Conservation (phyloP, 768 basidiomycete genomes). For the Lentinus tigrinus region DNA sequence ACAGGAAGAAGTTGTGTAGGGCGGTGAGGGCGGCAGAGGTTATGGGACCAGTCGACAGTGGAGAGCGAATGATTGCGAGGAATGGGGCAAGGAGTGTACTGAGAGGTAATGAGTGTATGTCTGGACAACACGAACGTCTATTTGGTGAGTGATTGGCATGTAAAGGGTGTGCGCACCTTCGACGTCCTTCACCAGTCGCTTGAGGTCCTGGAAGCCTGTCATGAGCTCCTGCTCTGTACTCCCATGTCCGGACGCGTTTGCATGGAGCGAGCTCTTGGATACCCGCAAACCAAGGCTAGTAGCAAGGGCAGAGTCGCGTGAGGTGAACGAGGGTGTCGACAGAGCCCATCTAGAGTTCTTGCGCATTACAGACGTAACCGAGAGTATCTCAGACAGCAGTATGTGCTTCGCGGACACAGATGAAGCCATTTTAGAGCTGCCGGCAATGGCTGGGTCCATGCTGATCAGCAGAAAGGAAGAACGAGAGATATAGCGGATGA, state of each 20-base stretch:
- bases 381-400: conserved; percentile 84
- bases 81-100: conserved; percentile 78
- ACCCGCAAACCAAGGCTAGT: conserved; percentile 74
- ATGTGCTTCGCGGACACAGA: conserved; percentile 69
- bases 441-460: conserved; percentile 6
- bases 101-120: conserved; percentile 57
- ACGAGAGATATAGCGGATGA: background rate
- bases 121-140: conserved; percentile 35
- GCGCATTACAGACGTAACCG: conserved; percentile 93
- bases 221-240: conserved; percentile 83
- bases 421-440: background rate
- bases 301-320: conserved; percentile 67
- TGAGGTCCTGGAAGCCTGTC: conserved; percentile 85
- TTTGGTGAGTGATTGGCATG: background rate
- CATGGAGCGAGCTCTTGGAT: conserved; percentile 45
- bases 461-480: background rate
- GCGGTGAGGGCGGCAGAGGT: conserved; percentile 91
- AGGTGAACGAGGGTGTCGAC: conserved; percentile 55
- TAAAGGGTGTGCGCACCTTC: conserved; percentile 45
- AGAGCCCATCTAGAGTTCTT: conserved; percentile 97
- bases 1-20: conserved; percentile 85
- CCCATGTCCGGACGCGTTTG: conserved; percentile 46
- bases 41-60: conserved; percentile 94
- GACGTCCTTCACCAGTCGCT: conserved; percentile 66
- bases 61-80: conserved; percentile 89